Evolutionary conservation across 306 rosid genomes (phyloP).

Genomic region (Astragalus glycyphyllos): DNA sequence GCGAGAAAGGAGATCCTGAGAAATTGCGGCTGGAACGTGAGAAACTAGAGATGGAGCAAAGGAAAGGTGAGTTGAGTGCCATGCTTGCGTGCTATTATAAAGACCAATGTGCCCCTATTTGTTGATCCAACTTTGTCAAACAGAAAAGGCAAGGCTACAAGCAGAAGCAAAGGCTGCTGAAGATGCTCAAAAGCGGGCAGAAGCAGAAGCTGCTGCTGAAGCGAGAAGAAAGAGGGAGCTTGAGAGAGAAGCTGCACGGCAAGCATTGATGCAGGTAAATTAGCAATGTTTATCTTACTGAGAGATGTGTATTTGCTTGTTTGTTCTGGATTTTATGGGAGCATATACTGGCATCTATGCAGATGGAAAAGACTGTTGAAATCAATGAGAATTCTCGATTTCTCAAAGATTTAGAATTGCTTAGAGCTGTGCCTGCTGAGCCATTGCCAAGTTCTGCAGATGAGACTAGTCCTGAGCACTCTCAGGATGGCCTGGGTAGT

Average conservation of each 20-base stretch:
- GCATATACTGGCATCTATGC: conserved; percentile 45
- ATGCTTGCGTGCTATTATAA: conserved; percentile 4
- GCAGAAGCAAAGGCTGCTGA: conserved; percentile 93
- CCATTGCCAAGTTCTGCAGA: conserved; percentile 67
- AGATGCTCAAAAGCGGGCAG: conserved; percentile 72
- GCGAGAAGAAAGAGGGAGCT: conserved; percentile 81
- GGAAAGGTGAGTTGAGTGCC: conserved; percentile 54
- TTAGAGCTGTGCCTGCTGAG: conserved; percentile 64
- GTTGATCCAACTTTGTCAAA: conserved; percentile 34
- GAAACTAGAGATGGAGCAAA: conserved; percentile 71
- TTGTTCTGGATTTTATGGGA: conserved; percentile 41
- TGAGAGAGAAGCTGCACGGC: conserved; percentile 90
- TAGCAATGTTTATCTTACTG: conserved; percentile 20
- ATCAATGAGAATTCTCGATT: conserved; percentile 80
- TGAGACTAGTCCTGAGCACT: conserved; percentile 75
- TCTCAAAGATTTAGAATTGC: conserved; percentile 84
- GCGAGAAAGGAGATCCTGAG: conserved; percentile 82
- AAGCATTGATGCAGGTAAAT: conserved; percentile 77
- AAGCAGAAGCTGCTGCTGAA: conserved; percentile 84
- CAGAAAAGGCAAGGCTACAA: conserved; percentile 84
- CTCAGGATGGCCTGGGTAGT: conserved; percentile 70
- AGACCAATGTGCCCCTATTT: conserved; percentile 19
- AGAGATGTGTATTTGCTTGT: conserved; percentile 1
- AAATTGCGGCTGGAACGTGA: conserved; percentile 76
- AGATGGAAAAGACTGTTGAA: conserved; percentile 89